Evolutionary conservation across 2,329 filamentous ascomycete genomes (phyloP).

Genomic region (Aureobasidium sp.): DNA sequence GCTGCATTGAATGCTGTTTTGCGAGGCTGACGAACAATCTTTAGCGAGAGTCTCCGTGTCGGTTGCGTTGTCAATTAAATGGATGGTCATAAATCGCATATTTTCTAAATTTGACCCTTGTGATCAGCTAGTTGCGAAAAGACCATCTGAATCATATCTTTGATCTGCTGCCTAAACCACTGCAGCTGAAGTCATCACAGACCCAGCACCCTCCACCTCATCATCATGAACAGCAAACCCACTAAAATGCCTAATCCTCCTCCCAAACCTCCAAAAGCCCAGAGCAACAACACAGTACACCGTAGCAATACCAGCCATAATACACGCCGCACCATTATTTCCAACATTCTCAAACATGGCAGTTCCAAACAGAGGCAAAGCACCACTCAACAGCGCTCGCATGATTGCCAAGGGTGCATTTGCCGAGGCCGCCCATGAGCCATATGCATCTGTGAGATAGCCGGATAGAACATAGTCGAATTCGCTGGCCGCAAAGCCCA

Average conservation of each 20-base stretch:
- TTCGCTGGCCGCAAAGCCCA: slow-evolving; percentile 45
- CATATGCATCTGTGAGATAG: slow-evolving; percentile 41
- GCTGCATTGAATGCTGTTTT: too few relatives aligned
- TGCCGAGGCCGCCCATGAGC: slow-evolving; percentile 39
- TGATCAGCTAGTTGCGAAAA: too few relatives aligned
- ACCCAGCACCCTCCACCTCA: not conserved
- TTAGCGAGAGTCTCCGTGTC: too few relatives aligned
- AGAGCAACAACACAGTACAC: slow-evolving; percentile 34
- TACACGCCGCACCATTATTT: slow-evolving; percentile 33
- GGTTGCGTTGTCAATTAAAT: too few relatives aligned
- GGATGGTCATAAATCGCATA: too few relatives aligned
- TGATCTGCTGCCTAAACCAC: not conserved
- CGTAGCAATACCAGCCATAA: slow-evolving; percentile 38
- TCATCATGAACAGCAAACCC: not conserved
- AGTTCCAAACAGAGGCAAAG: slow-evolving; percentile 35
- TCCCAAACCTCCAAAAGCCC: slow-evolving; percentile 34
- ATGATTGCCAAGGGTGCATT: slow-evolving; percentile 38
- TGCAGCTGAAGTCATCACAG: not conserved
- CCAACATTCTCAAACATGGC: slow-evolving; percentile 37
- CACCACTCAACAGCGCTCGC: slow-evolving; percentile 33
- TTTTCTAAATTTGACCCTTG: too few relatives aligned
- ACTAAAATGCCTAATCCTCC: slow-evolving; percentile 26
- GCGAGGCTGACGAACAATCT: too few relatives aligned
- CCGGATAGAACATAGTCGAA: slow-evolving; percentile 37
- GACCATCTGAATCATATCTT: too few relatives aligned